Evolutionary conservation across 73 alveolate genomes (phyloP).

Genomic region (Tetrahymena borealis): DNA sequence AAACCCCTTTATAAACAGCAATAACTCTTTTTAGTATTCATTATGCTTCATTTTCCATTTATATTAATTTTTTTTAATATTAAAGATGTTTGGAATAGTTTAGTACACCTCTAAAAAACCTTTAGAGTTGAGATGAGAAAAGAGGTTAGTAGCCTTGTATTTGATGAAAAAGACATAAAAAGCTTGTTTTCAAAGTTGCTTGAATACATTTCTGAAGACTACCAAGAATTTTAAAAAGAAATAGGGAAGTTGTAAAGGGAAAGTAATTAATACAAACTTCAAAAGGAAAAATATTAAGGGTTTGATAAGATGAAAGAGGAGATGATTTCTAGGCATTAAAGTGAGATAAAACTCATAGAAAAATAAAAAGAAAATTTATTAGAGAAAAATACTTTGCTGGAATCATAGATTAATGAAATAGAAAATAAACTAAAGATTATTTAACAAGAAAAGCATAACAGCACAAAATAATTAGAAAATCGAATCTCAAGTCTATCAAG

Average conservation of each 20-base stretch:
- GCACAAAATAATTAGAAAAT: neutral
- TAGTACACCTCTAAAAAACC: neutral
- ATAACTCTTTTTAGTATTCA: too few species aligned
- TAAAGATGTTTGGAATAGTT: neutral
- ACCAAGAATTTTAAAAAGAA: neutral
- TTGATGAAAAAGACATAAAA: neutral
- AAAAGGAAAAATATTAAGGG: neutral
- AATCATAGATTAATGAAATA: neutral
- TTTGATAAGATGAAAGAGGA: neutral
- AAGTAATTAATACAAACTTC: neutral
- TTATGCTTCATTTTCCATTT: too few species aligned
- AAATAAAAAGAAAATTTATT: neutral
- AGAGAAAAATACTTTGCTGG: neutral
- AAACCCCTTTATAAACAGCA: too few species aligned
- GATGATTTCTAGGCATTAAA: neutral
- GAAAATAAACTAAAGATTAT: neutral
- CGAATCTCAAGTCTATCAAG: neutral
- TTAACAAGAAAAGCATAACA: neutral
- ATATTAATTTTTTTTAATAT: too few species aligned
- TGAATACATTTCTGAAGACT: neutral
- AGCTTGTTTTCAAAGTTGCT: neutral
- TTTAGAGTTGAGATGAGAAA: neutral
- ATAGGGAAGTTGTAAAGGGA: neutral
- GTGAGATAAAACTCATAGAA: neutral
- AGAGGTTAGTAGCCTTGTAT: neutral